Evolutionary conservation across 345 rosid species (phyloP).

Genomic region (Ceriops zippeliana): DNA sequence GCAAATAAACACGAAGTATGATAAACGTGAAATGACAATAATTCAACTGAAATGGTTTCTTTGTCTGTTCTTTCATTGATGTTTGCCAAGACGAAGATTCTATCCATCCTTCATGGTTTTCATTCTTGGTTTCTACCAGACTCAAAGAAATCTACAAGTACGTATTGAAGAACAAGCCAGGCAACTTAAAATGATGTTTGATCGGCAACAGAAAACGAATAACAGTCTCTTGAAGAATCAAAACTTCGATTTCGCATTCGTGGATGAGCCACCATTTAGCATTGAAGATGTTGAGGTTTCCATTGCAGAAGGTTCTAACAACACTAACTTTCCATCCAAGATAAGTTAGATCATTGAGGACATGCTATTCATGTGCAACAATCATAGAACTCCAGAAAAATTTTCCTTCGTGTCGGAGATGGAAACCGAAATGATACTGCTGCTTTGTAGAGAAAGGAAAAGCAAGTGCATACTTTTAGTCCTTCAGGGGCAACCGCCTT

Average conservation of each 20-base stretch:
- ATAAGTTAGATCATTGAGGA: conserved; percentile 41
- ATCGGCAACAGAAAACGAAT: conserved; percentile 60
- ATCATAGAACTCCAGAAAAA: neutral
- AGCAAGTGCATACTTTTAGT: neutral
- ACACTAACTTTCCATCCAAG: conserved; percentile 49
- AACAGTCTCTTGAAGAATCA: conserved; percentile 35
- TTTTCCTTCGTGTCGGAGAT: neutral
- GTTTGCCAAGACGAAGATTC: neutral
- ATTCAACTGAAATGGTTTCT: no score
- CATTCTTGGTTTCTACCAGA: conserved; percentile 30
- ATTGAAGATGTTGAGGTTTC: conserved; percentile 45
- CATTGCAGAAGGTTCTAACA: conserved; percentile 41
- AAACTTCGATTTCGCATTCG: conserved; percentile 19
- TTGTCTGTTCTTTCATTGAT: no score
- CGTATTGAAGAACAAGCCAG: conserved; percentile 84
- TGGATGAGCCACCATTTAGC: conserved; percentile 23
- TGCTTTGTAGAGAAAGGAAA: neutral
- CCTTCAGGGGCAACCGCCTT: neutral
- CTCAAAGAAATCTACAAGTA: conserved; percentile 74
- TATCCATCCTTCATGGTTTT: neutral
- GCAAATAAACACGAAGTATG: no score
- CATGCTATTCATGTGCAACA: neutral
- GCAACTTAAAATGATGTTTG: conserved; percentile 75
- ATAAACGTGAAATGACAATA: no score
- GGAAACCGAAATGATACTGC: no score